Base-by-base conservation (phyloP, 2,329 filamentous ascomycete genomes). In the Waltergamsia citrina region DNA sequence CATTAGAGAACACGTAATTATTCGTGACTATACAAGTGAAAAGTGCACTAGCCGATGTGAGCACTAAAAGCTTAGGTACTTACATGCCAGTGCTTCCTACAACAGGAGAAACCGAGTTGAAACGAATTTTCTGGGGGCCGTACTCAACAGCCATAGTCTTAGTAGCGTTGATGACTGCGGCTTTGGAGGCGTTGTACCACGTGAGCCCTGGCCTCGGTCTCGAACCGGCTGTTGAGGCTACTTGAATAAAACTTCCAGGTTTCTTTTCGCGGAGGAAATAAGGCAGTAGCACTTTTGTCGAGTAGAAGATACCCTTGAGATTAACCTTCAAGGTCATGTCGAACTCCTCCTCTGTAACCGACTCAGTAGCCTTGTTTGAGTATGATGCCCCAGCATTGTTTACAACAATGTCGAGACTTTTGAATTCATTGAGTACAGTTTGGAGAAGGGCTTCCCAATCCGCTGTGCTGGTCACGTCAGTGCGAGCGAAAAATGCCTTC, bases 221-320 rank as follows among this genome's bases (percentile, higher is more conserved):
- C 86, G 64, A 23, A 1, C 82, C 83, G 7, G 87, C 83, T 15
- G 87, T 78, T 25, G 78, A 83, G 6, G 82, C 82, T 3, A 83
- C 87, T 63, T 88, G 88, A 67, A 46, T 29, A 23, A 88, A 84
- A 52, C 88, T 74, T 51, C 76, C 81, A 19, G 74, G 80, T 43
- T 68, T 72, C 22, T 63, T 73, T 71, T 90, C 88, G 39, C 71
- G 70, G 62, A 86, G 68, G 42, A 71, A 72, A 36, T 82, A 74
- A 52, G 88, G 65, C 32, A 78, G 71, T 32, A 84, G 60, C 22
- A 88, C 74, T 65, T 88, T 88, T 66, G 72, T 76, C 25, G 84
- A 83, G 52, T 72, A 88, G 83, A 82, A 90, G 9, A 90, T 83
- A 20, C 84, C 83, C 69, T 88, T 88, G 50, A 90, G 84, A 53